Evolutionary conservation across 140 eudicot species (phyloP), one percentile per base, ranked within the genome.

Genomic region (Erigeron philadelphicus): DNA sequence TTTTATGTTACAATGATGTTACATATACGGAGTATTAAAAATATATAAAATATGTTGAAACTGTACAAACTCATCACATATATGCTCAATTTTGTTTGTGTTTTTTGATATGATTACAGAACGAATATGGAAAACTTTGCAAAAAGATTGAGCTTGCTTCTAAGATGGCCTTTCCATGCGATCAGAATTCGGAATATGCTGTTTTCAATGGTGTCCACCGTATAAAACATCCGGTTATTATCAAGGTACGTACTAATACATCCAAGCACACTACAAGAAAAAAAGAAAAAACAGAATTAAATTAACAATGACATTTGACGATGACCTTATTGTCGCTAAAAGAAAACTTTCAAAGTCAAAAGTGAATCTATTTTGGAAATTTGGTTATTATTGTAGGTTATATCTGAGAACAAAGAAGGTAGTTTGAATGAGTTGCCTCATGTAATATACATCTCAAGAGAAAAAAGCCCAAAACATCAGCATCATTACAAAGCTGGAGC

Each of bases 401-500:
- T 84, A 76, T 62, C 81, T 40, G 89, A 84, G 68, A 82, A 81
- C 56, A 75, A 70, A 75, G 81, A 80, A 23, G 79, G 50, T 56
- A 25, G 5, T 60, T 19, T 71, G 5, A 65, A 18, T 11, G 80
- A 79, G 1, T 44, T 84, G 10, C 90, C 95, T 16, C 80, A 76
- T 73, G 73, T 87, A 13, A 74, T 81, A 61, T 87, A 87, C 50
- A 72, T 87, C 69, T 81, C 95, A 41, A 79, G 95, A 65, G 87
- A 87, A 56, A 87, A 84, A 55, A 81, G 67, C 56, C 84, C 90
- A n/a, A 77, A 84, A 69, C 80, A 79, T 68, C 81, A 72, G 0
- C 95, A 84, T 75, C 81, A 84, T 65, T 79, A 69, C 81, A 87
- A 87, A 87, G 90, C 87, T 49, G 90, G 95, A 21, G 89, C 89